Base-by-base conservation (phyloP, 306 rosid species). In the Calophaca sinica region DNA sequence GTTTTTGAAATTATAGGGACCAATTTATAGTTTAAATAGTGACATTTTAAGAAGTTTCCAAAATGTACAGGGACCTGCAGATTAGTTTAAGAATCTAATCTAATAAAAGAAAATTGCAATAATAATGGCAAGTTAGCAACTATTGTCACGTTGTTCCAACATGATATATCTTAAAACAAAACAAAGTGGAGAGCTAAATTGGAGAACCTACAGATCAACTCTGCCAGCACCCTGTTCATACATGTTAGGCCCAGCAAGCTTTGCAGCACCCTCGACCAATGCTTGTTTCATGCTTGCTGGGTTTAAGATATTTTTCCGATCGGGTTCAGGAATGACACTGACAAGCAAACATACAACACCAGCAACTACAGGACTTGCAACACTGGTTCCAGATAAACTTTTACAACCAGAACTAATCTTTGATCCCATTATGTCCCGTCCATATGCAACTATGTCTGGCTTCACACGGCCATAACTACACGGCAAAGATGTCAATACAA, bases 211-310 rank as follows among this genome's bases (percentile, higher is more conserved):
- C 97, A 94, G 85, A 83, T 94, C 90, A 82, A 92, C 97, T 82
- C 99, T 84, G 80, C 99, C 99, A 65, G 99, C 99, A 78, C 99
- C 99, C 84, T 94, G 97, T 83, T 94, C 97, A 68, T 85, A 94
- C 89, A 94, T 85, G 83, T 90, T 94, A 6, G 97, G 96, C 74
- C 97, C 96, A 70, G 85, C 42, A 46, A 94, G 96, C 84, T 88
- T 92, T 2, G 96, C 89, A 73, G 99, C 99, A 78, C 99, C 97
- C 90, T 94, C 97, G 14, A 94, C 96, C 77, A 94, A 88, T 60
- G 97, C 99, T 83, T 94, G 99, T 73, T 94, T 94, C 99, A 92
- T 94, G 90, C 97, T 94, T 64, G 99, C 99, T 0, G 99, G 99
- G 86, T 94, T 94, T 80, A 94, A 84, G 62, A 87, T 82, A 39